These are phyloP conservation scores for Fusarium sp. DNA, from an alignment of 2,329 filamentous ascomycete genomes.

Conservation along the genomic window DNA sequence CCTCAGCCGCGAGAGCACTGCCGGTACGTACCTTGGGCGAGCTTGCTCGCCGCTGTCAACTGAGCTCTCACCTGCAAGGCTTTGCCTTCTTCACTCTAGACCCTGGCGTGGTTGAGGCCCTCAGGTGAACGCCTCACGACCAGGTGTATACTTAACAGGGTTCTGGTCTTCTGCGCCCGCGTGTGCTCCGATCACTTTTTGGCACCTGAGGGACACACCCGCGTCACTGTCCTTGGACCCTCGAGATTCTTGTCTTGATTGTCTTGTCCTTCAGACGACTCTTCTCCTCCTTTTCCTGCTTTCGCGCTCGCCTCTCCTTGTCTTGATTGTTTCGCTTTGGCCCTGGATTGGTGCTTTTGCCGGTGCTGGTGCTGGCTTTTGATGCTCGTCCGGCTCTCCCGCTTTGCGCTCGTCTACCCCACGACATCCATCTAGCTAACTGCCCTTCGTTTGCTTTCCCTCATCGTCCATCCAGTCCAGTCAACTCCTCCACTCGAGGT, in stretches of 20 bases:
- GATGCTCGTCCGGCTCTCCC: slow-evolving; percentile 22
- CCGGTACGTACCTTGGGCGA: slow-evolving; percentile 24
- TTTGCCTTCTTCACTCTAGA: slow-evolving; percentile 33
- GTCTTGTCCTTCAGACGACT: slow-evolving; percentile 18
- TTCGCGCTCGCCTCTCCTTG: slow-evolving; percentile 14
- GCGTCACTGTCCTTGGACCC: slow-evolving; percentile 37
- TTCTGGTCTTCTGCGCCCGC: slow-evolving; percentile 36
- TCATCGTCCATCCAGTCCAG: slow-evolving; percentile 5
- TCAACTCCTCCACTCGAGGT: slow-evolving; percentile 21
- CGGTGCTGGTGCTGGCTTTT: slow-evolving; percentile 41
- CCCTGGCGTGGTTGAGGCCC: slow-evolving; percentile 32
- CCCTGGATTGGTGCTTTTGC: slow-evolving; percentile 35
- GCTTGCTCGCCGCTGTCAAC: slow-evolving; percentile 36
- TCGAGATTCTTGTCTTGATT: slow-evolving; percentile 31
- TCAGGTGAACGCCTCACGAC: slow-evolving; percentile 35
- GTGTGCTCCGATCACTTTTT: slow-evolving; percentile 43
- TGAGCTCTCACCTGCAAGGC: slow-evolving; percentile 35
- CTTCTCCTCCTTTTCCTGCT: slow-evolving; percentile 32
- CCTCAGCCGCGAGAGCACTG: slow-evolving; percentile 12
- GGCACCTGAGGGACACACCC: slow-evolving; percentile 27
- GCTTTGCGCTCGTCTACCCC: slow-evolving; percentile 6
- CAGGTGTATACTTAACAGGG: slow-evolving; percentile 43
- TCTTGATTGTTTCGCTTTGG: slow-evolving; percentile 25
- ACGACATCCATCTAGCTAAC: slow-evolving; percentile 7
- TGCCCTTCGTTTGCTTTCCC: slow-evolving; percentile 4